phyloP scores from a whole-genome alignment of 2,329 filamentous ascomycete species.

The Neocatenulostroma microsporum region DNA sequence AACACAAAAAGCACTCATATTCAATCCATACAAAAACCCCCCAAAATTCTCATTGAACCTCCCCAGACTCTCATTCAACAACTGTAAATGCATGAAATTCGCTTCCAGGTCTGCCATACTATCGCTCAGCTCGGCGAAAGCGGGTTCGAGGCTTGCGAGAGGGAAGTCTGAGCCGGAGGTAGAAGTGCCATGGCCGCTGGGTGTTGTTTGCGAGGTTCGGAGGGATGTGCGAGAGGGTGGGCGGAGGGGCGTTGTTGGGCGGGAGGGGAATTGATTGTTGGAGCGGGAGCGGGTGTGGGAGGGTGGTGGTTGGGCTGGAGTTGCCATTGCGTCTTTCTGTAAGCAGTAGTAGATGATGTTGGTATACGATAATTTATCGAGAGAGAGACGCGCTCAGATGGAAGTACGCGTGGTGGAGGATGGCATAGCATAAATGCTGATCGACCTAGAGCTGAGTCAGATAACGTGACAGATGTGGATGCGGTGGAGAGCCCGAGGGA shows the following conservation, averaged over 20 bases:
- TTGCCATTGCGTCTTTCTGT: too few relatives aligned
- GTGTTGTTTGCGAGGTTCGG: conserved; percentile 59
- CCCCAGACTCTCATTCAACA: conserved; percentile 91
- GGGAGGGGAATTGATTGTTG: conserved; percentile 46
- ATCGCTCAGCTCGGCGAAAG: conserved; percentile 88
- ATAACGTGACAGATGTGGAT: too few relatives aligned
- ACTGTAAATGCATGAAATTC: conserved; percentile 93
- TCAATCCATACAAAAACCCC: conserved; percentile 88
- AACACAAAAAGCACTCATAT: conserved; percentile 99
- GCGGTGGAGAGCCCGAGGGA: too few relatives aligned
- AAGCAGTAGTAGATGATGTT: too few relatives aligned
- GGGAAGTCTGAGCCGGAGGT: conserved; percentile 52
- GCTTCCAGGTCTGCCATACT: conserved; percentile 92
- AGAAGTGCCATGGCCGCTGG: conserved; percentile 19
- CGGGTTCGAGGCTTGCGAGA: conserved; percentile 75
- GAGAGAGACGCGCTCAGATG: too few relatives aligned
- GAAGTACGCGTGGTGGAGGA: too few relatives aligned
- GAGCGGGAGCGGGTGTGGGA: conserved; percentile 11
- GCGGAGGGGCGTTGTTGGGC: conserved; percentile 85
- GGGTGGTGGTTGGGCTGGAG: conserved; percentile 14
- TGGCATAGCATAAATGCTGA: too few relatives aligned
- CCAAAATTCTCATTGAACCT: conserved; percentile 95
- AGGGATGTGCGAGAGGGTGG: conserved; percentile 84
- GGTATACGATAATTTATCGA: too few relatives aligned
- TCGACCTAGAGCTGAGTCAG: too few relatives aligned